Evolutionary conservation across 495 filamentous ascomycete genomes (phyloP).

Genomic region (Daldinia decipiens): DNA sequence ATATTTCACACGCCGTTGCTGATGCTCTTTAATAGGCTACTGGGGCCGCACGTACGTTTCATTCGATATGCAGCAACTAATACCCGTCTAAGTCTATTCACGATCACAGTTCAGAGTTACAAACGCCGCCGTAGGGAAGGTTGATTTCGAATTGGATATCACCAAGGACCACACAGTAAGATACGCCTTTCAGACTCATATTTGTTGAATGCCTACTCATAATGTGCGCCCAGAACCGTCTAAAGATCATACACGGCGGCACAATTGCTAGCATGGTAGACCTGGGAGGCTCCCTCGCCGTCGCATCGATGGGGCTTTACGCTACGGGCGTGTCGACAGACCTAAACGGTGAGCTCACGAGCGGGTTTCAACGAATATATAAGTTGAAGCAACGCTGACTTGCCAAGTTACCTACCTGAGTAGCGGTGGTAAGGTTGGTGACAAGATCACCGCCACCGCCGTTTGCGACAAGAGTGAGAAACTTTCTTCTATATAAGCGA

Average conservation of each 20-base stretch:
- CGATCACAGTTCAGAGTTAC: conserved; percentile 74
- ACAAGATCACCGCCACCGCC: conserved; percentile 74
- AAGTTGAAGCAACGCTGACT: conserved; percentile 12
- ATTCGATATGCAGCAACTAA: neutral
- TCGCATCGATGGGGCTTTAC: conserved; percentile 88
- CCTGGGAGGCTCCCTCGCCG: conserved; percentile 90
- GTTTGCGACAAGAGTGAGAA: conserved; percentile 85
- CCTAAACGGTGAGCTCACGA: conserved; percentile 71
- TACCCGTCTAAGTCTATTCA: conserved; percentile 4
- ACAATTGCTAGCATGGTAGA: conserved; percentile 97
- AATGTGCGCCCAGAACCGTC: conserved; percentile 71
- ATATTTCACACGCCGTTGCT: neutral
- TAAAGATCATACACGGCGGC: conserved; percentile 91
- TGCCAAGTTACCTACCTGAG: conserved; percentile 87
- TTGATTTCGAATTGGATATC: conserved; percentile 89
- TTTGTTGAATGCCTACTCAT: neutral
- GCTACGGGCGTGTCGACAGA: conserved; percentile 94
- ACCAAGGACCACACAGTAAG: conserved; percentile 87
- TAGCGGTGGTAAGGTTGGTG: conserved; percentile 83
- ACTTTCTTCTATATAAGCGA: neutral
- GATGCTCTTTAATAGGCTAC: conserved; percentile 47
- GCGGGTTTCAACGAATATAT: neutral
- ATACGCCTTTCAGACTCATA: neutral
- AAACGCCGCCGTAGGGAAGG: conserved; percentile 76
- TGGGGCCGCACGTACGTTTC: conserved; percentile 54